Base-by-base conservation (phyloP, 139 green algal species). In the Nannochloris sp. region DNA sequence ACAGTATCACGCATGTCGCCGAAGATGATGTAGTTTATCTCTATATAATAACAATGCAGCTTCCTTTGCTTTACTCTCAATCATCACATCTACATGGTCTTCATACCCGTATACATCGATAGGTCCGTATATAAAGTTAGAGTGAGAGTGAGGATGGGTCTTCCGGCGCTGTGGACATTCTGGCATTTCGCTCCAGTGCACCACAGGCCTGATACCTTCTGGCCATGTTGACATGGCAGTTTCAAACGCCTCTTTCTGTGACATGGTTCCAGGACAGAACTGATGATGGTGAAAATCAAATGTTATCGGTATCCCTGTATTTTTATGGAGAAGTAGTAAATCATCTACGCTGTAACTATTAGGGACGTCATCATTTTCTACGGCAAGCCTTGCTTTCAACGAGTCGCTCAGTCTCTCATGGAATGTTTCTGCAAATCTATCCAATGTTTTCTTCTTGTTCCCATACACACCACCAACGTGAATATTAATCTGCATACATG, bases 231-330 rank as follows among this genome's bases (percentile, higher is more conserved):
- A 19, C 1, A 85, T 46, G 0, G 79, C 75, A 15, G 62, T 44
- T 16, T 48, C 48, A 56, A 88, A 74, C 3, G 81, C 81, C 34
- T 73, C 56, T 59, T 81, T 29, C 31, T 81, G 69, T 4, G 50
- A 73, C 57, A 72, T 54, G 10, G 24, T 29, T 57, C 51, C 67
- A 57, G 62, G 19, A 65, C 66, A 76, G 21, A 81, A 87, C 44
- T 71, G 72, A 55, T 81, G 72, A 58, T 88, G 82, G 57, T 88
- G 82, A 55, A 86, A 85, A 64, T 88, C 82, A 71, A 85, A 88
- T 21, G 79, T 73, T 7, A 88, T 78, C 43, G 82, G 82, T 9
- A 85, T 68, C 58, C 61, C 21, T 4, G 48, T 64, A 5, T 14
- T 23, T 5, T 19, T 15, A 40, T 74, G 57, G n/a, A 86, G 48